Evolutionary conservation across 306 rosid genomes (phyloP).

Genomic region (Herpetospermum pedunculosum): DNA sequence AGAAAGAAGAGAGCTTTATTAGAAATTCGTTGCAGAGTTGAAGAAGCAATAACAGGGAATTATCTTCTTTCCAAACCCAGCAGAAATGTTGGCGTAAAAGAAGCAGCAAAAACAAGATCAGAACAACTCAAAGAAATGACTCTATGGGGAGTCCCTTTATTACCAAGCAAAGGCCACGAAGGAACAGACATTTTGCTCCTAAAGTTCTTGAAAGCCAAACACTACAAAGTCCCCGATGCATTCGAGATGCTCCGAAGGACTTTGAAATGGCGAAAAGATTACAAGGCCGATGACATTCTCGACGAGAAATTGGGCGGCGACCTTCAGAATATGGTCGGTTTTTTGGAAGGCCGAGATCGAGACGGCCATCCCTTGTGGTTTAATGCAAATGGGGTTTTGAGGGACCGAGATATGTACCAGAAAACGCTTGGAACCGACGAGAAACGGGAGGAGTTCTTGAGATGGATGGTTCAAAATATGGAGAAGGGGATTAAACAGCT

Average conservation of each 20-base stretch:
- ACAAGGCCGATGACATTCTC: slow-evolving; percentile 27
- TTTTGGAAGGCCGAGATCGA: slow-evolving; percentile 32
- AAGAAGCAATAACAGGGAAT: slow-evolving; percentile 59
- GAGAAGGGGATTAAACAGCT: slow-evolving; percentile 42
- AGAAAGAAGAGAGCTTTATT: slow-evolving; percentile 38
- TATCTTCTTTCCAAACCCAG: slow-evolving; percentile 31
- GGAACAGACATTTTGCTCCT: slow-evolving; percentile 49
- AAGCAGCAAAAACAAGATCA: neutral
- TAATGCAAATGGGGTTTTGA: slow-evolving; percentile 27
- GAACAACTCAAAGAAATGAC: slow-evolving; percentile 29
- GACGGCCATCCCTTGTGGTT: slow-evolving; percentile 61
- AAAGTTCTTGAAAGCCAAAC: slow-evolving; percentile 67
- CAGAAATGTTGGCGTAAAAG: neutral
- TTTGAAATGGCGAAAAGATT: slow-evolving; percentile 44
- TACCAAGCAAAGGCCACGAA: slow-evolving; percentile 68
- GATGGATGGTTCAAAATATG: slow-evolving; percentile 53
- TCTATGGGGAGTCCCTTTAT: slow-evolving; percentile 74
- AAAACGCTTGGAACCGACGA: slow-evolving; percentile 34
- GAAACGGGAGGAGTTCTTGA: slow-evolving; percentile 29
- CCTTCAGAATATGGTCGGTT: slow-evolving; percentile 18
- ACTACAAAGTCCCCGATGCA: slow-evolving; percentile 46
- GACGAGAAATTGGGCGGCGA: slow-evolving; percentile 27
- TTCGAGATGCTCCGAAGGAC: slow-evolving; percentile 59
- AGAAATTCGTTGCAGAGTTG: slow-evolving; percentile 53
- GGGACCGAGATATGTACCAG: slow-evolving; percentile 24